A percentile compares a stretch with the other conserved stretches of the same genome.
Evolutionary conservation across 495 filamentous ascomycete genomes (phyloP).

Genomic region (Tuber aestivum): DNA sequence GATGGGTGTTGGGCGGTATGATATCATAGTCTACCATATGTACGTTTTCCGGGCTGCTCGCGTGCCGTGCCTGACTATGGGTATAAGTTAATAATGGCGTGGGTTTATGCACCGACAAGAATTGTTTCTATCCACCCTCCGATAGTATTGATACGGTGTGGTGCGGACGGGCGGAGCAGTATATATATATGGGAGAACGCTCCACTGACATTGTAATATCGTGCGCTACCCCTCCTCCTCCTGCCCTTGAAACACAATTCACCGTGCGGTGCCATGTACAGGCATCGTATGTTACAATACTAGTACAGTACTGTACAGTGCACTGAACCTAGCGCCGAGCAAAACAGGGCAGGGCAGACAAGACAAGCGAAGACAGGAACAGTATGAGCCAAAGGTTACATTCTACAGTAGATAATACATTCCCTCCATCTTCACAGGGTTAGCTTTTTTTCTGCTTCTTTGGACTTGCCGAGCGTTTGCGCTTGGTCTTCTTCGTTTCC

Average conservation of each 20-base stretch:
- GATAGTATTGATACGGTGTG: constrained; percentile 3
- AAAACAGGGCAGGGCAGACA: neutral
- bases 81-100: no score
- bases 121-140: neutral
- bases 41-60: neutral
- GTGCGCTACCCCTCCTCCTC: neutral
- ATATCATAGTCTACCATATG: no score
- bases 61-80: no score
- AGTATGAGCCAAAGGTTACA: neutral
- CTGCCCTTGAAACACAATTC: neutral
- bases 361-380: neutral
- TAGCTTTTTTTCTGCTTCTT: neutral
- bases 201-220: neutral
- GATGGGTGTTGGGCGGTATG: no score
- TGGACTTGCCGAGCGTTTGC: neutral
- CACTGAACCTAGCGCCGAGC: neutral
- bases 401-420: neutral
- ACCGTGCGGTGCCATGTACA: neutral
- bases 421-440: neutral
- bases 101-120: neutral
- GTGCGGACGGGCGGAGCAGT: neutral
- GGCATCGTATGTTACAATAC: neutral
- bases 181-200: neutral
- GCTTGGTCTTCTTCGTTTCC: constrained; percentile 67
- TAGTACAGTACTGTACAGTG: neutral